Conservation (phyloP, 2,329 filamentous ascomycete genomes). For the Fusarium coffeatum region DNA sequence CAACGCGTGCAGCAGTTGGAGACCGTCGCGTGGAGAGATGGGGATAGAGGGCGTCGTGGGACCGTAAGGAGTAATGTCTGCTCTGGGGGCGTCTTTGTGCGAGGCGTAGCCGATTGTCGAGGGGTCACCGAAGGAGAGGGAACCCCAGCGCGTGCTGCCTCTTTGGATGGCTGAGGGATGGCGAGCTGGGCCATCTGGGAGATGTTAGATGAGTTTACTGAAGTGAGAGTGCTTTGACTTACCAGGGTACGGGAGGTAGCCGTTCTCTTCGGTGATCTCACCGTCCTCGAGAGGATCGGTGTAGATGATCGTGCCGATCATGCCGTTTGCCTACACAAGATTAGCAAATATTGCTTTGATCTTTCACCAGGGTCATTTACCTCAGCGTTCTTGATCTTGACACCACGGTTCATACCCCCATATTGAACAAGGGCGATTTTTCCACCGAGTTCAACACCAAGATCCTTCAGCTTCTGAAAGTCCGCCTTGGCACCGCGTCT, state of each 20-base stretch:
- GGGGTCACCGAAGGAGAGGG: slow-evolving; percentile 35
- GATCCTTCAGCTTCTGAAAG: slow-evolving; percentile 21
- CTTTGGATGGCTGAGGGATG: slow-evolving; percentile 36
- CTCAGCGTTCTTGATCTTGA: slow-evolving; percentile 36
- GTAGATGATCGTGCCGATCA: slow-evolving; percentile 31
- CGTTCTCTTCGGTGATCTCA: slow-evolving; percentile 32
- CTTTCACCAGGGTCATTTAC: too few species aligned
- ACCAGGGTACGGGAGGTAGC: slow-evolving; percentile 30
- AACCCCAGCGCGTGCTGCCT: slow-evolving; percentile 36
- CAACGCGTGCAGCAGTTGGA: slow-evolving; percentile 18
- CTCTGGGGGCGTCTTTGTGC: slow-evolving; percentile 29
- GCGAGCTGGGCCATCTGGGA: slow-evolving; percentile 26
- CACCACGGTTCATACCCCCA: slow-evolving; percentile 27
- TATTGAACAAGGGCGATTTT: slow-evolving; percentile 28
- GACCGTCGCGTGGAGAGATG: slow-evolving; percentile 26
- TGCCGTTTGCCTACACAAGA: slow-evolving; percentile 23
- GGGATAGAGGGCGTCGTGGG: slow-evolving; percentile 34
- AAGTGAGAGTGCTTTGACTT: accelerated
- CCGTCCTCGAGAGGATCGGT: slow-evolving; percentile 26
- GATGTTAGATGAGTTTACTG: not conserved
- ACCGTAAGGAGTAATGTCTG: slow-evolving; percentile 24
- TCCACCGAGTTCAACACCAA: slow-evolving; percentile 17
- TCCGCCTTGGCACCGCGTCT: slow-evolving; percentile 25
- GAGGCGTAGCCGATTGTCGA: slow-evolving; percentile 40
- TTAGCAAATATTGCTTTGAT: too few species aligned